Conservation (phyloP, 2,329 filamentous ascomycete species). For the Nothophoma quercina region DNA sequence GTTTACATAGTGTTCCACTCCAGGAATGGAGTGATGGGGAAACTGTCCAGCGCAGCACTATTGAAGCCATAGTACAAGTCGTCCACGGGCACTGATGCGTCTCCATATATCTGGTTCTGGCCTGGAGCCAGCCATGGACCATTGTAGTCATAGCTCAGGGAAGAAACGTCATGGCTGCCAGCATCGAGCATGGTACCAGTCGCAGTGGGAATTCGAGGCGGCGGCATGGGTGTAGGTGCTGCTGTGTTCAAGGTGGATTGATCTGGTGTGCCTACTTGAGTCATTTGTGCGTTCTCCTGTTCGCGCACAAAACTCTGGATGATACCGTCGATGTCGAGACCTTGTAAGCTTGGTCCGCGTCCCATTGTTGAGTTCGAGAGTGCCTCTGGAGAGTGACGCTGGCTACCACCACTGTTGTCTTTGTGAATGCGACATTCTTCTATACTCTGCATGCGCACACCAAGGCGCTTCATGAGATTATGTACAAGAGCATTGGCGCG, state of each 20-base stretch:
- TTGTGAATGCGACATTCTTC: slow-evolving; percentile 30
- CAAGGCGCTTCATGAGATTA: slow-evolving; percentile 56
- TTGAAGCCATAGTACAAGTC: slow-evolving; percentile 39
- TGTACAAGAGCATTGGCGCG: slow-evolving; percentile 57
- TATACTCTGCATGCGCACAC: slow-evolving; percentile 26
- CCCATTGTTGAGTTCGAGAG: slow-evolving; percentile 16
- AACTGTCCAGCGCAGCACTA: slow-evolving; percentile 34
- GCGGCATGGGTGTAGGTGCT: slow-evolving; percentile 13
- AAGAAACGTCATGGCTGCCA: neutral
- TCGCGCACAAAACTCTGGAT: slow-evolving; percentile 54
- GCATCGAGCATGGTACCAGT: neutral
- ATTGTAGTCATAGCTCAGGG: slow-evolving; percentile 20
- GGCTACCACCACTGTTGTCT: slow-evolving; percentile 5
- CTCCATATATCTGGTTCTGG: slow-evolving; percentile 22
- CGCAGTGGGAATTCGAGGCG: neutral
- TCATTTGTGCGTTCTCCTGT: slow-evolving; percentile 28
- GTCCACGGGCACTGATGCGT: slow-evolving; percentile 28
- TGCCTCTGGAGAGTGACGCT: slow-evolving; percentile 11
- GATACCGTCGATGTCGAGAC: slow-evolving; percentile 53
- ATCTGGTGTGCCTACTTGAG: slow-evolving; percentile 13
- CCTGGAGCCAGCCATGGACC: slow-evolving; percentile 19
- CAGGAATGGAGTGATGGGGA: slow-evolving; percentile 24
- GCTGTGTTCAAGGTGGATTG: slow-evolving; percentile 1
- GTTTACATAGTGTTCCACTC: slow-evolving; percentile 24
- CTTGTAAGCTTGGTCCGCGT: slow-evolving; percentile 34